Evolutionary conservation across 305 asterid genomes (phyloP).

Genomic region (Fraxinus nigra): DNA sequence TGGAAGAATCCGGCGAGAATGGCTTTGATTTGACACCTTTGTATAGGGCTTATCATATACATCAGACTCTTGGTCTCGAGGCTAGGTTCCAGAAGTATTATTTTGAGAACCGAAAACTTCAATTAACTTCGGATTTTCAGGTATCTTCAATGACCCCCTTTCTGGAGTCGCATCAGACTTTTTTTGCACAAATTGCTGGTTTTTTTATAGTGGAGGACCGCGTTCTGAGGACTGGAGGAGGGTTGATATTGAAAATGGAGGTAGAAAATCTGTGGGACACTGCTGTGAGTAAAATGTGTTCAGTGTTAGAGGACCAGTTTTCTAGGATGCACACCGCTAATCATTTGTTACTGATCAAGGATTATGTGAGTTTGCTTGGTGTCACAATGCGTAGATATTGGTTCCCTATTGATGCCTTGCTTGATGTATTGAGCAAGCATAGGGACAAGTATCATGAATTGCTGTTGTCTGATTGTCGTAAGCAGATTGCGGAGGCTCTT

Average conservation of each 20-base stretch:
- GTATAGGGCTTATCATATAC: constrained; percentile 80
- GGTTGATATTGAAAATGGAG: constrained; percentile 75
- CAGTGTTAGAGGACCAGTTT: constrained; percentile 95
- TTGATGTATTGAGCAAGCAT: constrained; percentile 86
- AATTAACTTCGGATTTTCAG: constrained; percentile 90
- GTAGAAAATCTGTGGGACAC: constrained; percentile 98
- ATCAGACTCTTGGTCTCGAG: constrained; percentile 81
- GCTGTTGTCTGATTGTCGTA: constrained; percentile 80
- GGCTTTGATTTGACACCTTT: constrained; percentile 90
- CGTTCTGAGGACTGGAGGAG: constrained; percentile 89
- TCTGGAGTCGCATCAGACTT: constrained; percentile 87
- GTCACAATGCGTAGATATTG: constrained; percentile 88
- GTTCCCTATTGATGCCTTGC: constrained; percentile 81
- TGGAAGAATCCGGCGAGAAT: constrained; percentile 42
- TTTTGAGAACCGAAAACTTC: constrained; percentile 91
- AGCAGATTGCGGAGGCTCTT: constrained; percentile 83
- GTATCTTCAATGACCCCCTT: constrained; percentile 95
- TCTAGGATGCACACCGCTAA: constrained; percentile 98
- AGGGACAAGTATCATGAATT: constrained; percentile 95
- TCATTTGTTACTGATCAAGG: constrained; percentile 94
- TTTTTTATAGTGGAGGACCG: constrained; percentile 89
- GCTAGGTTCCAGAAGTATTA: constrained; percentile 81
- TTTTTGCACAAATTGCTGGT: constrained; percentile 93
- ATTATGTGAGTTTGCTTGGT: constrained; percentile 94
- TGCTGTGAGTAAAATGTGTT: constrained; percentile 92